Evolutionary conservation across 2,329 filamentous ascomycete genomes (phyloP).

Genomic region (Botrytis hyacinthi): DNA sequence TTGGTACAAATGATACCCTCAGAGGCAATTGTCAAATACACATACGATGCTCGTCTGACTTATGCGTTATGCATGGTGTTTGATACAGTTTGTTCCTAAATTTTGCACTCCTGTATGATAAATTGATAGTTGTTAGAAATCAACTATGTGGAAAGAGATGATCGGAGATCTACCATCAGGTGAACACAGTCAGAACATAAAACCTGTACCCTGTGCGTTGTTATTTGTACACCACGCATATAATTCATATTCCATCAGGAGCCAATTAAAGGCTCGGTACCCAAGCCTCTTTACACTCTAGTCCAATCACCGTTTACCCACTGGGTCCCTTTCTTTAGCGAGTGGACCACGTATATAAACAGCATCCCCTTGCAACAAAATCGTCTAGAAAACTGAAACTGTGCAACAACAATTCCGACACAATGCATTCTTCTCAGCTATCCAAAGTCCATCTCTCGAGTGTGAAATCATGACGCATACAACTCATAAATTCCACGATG

Average conservation of each 20-base stretch:
- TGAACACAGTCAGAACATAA: neutral
- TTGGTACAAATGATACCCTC: neutral
- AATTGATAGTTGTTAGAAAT: neutral
- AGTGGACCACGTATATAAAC: conserved; percentile 22
- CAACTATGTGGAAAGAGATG: neutral
- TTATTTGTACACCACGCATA: conserved; percentile 9
- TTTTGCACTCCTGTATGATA: neutral
- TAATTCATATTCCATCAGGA: neutral
- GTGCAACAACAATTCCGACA: neutral
- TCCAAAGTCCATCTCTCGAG: neutral
- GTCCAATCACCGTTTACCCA: conserved; percentile 11
- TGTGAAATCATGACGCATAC: conserved; percentile 5
- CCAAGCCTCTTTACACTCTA: neutral
- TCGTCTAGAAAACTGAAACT: conserved; percentile 7
- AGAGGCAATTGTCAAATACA: neutral
- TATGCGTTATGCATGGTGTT: neutral
- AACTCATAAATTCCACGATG: conserved; percentile 6
- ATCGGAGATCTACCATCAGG: neutral
- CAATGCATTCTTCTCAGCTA: conserved; percentile 10
- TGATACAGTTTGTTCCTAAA: neutral
- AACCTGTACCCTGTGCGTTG: conserved; percentile 8
- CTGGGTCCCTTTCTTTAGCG: conserved; percentile 16
- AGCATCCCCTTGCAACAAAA: conserved; percentile 8
- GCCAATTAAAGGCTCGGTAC: neutral
- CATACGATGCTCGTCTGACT: neutral